phyloP scores from a whole-genome alignment of 1,284 basidiomycete species.

The Cryptococcus floricola region DNA sequence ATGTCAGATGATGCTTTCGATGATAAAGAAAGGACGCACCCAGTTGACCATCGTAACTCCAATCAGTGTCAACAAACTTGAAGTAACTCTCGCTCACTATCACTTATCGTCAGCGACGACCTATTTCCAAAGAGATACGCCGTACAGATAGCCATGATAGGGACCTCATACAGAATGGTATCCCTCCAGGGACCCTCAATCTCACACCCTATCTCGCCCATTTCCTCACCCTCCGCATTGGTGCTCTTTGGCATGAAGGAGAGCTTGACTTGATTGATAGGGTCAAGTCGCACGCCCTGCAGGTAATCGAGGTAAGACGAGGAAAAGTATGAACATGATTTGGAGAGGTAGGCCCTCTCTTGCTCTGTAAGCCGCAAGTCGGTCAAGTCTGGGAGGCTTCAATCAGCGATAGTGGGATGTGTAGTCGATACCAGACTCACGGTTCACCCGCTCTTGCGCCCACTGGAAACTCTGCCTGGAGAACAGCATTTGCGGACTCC shows the following conservation, averaged over 20 bases:
- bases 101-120: not conserved
- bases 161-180: slow-evolving; percentile 93
- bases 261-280: slow-evolving; percentile 68
- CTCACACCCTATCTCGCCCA: slow-evolving; percentile 70
- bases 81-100: slow-evolving; percentile 55
- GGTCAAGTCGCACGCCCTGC: slow-evolving; percentile 65
- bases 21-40: slow-evolving; percentile 38
- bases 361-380: slow-evolving; percentile 59
- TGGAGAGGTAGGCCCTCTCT: slow-evolving; percentile 67
- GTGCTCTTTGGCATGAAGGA: slow-evolving; percentile 60
- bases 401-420: not conserved
- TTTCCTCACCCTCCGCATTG: slow-evolving; percentile 36
- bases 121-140: slow-evolving; percentile 33
- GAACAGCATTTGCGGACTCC: slow-evolving; percentile 68
- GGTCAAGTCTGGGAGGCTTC: slow-evolving; percentile 58
- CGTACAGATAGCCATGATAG: slow-evolving; percentile 82
- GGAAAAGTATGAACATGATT: slow-evolving; percentile 72
- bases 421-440: slow-evolving; percentile 53
- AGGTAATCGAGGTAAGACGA: slow-evolving; percentile 75
- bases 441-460: slow-evolving; percentile 62
- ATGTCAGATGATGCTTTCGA: not conserved
- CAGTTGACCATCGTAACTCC: slow-evolving; percentile 76
- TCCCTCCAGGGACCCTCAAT: slow-evolving; percentile 79
- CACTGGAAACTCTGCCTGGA: slow-evolving; percentile 63
- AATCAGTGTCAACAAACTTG: slow-evolving; percentile 65